These are phyloP conservation scores for Neofusicoccum sp. DNA, from an alignment of 2,329 filamentous ascomycete species.

Conservation along the genomic window DNA sequence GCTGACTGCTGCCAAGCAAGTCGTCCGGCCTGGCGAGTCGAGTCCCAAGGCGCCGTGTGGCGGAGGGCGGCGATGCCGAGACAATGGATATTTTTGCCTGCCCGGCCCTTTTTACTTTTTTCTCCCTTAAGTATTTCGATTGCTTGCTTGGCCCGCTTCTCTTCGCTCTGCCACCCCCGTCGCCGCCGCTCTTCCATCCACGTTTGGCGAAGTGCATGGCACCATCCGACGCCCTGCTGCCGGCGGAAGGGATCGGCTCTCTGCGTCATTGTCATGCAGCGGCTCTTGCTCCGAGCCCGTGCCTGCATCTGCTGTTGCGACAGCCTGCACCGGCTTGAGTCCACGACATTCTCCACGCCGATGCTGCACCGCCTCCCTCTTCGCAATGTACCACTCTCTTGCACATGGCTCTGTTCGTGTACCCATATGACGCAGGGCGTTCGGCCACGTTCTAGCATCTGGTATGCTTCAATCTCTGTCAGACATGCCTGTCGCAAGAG, in stretches of 20 bases:
- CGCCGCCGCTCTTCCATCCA: no score
- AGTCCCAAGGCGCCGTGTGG: neutral
- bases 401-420: neutral
- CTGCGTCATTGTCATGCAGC: neutral
- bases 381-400: neutral
- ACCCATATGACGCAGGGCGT: neutral
- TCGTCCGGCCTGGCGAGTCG: neutral
- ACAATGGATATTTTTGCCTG: neutral
- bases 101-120: neutral
- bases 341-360: neutral
- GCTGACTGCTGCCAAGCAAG: conserved; percentile 12
- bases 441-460: neutral
- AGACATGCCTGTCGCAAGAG: no score
- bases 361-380: neutral
- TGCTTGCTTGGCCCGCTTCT: no score
- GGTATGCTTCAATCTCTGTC: neutral
- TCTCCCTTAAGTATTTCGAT: neutral
- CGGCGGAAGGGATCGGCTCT: neutral
- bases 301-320: neutral
- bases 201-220: no score
- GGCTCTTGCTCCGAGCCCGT: neutral
- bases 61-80: neutral
- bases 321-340: neutral
- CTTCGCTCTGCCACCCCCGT: neutral
- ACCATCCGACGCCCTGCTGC: neutral